Conservation (phyloP, 164 flowering plant genomes). For the Magnolia changhungtana region DNA sequence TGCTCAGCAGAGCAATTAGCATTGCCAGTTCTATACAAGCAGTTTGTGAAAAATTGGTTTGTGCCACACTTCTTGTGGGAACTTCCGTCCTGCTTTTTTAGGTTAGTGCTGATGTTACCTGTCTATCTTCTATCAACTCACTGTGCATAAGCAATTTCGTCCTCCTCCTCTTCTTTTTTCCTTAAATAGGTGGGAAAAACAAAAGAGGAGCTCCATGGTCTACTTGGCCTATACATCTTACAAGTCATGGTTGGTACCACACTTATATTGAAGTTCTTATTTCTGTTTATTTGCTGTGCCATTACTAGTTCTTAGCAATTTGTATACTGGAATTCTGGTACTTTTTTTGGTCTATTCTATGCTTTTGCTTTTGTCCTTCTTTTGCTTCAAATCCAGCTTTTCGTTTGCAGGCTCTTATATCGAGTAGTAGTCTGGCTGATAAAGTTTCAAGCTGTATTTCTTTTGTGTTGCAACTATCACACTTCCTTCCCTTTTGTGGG, state of each 20-base stretch:
- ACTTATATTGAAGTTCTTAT: conserved; percentile 5
- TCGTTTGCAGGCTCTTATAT: conserved; percentile 54
- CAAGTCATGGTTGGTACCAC: conserved; percentile 56
- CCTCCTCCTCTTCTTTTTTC: not conserved
- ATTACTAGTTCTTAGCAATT: not conserved
- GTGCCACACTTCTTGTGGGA: conserved; percentile 21
- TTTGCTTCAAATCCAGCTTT: not conserved
- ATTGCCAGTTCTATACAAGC: conserved; percentile 57
- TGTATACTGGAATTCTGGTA: not conserved
- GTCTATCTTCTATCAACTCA: conserved; percentile 1
- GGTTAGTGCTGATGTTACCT: conserved; percentile 5
- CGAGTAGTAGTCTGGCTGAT: conserved; percentile 29
- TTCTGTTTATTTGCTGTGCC: not conserved
- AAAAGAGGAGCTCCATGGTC: conserved; percentile 47
- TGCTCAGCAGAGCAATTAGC: conserved; percentile 45
- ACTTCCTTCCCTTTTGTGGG: conserved; percentile 52
- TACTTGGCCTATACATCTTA: conserved; percentile 74
- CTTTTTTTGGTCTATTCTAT: not conserved
- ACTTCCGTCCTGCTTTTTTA: conserved; percentile 3
- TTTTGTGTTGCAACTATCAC: conserved; percentile 42
- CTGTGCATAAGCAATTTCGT: not conserved
- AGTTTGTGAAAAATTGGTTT: conserved; percentile 57
- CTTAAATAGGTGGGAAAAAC: conserved; percentile 47
- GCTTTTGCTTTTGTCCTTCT: not conserved
- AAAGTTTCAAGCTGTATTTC: conserved; percentile 27